Evolutionary conservation across 2,329 filamentous ascomycete genomes (phyloP), one percentile per base, ranked within the genome.

Genomic region (Fusarium mundagurra): DNA sequence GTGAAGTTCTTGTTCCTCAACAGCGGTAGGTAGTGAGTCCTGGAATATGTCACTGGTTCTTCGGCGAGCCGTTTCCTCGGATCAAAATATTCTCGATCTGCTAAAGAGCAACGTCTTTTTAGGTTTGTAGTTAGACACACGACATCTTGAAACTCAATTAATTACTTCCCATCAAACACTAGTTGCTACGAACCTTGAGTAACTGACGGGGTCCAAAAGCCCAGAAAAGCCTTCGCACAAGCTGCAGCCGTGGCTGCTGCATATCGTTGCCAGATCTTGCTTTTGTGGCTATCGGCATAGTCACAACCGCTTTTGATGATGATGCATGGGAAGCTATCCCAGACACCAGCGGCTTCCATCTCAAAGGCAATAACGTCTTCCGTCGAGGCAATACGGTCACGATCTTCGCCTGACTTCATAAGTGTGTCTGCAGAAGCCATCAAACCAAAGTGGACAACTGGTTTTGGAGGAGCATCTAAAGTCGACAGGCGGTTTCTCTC

Each of bases 211-310:
- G 11, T 4, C 71, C 68, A 73, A 6, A 57, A 50, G 22, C 50
- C 11, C 0, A 70, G 43, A 17, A 73, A 60, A 0, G 50, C 67
- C 12, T 53, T 69, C 1, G 64, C 38, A 14, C 63, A 62, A 10
- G 55, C 63, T 17, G 33, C 50, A 0, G 51, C 68, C 0, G 64
- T 59, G 8, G 71, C 71, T 13, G 71, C 66, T 8, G 70, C 62
- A 36, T 74, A 73, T 4, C 20, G 33, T 8, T 73, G 71, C 54
- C 63, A 74, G 5, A 1, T n/a, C 2, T 74, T 65, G 12, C 11
- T 64, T 6, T 74, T 74, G 8, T 62, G 62, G 3, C 70, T 73
- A 27, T 73, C 72, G 17, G 70, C 63, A 29, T 73, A 74, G 33
- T 74, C 67, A 33, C 63, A 71, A 1, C 34, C 72, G 0, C 71